Evolutionary conservation across 2,329 filamentous ascomycete genomes (phyloP).

Genomic region (Pezicula carpinea): DNA sequence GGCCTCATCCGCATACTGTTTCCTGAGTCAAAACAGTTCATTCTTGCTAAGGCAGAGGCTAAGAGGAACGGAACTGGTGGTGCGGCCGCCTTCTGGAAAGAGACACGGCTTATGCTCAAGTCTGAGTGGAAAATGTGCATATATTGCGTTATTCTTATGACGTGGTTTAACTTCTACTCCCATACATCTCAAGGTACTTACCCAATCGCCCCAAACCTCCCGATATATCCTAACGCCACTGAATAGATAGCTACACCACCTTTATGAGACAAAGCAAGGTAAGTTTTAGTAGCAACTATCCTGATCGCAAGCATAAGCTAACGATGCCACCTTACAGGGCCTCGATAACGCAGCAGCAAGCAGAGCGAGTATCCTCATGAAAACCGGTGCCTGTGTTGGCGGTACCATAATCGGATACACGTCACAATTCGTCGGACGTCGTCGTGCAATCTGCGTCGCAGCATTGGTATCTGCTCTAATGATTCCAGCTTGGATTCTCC

Average conservation of each 20-base stretch:
- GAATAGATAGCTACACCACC: conserved; percentile 62
- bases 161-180: conserved; percentile 62
- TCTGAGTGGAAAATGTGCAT: conserved; percentile 73
- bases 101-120: conserved; percentile 62
- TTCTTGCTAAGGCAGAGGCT: conserved; percentile 65
- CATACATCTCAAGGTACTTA: conserved; percentile 74
- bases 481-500: conserved; percentile 77
- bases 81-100: conserved; percentile 58
- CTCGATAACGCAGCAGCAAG: conserved; percentile 58
- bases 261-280: conserved; percentile 71
- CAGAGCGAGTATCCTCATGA: conserved; percentile 67
- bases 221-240: conserved; percentile 41
- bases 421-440: conserved; percentile 63
- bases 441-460: conserved; percentile 61
- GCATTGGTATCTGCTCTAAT: conserved; percentile 61
- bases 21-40: conserved; percentile 72
- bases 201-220: conserved; percentile 7
- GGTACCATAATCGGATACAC: conserved; percentile 61
- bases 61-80: conserved; percentile 49
- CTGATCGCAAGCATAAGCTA: too few relatives aligned
- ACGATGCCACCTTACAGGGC: too few relatives aligned
- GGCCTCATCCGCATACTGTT: conserved; percentile 64
- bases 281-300: conserved; percentile 12
- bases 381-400: conserved; percentile 50
- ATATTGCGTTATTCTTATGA: conserved; percentile 77